A percentile compares a stretch with the other conserved stretches of the same genome.
phyloP scores from a whole-genome alignment of 1,284 basidiomycete species.

The Microbotryum silenes-acaulis region DNA sequence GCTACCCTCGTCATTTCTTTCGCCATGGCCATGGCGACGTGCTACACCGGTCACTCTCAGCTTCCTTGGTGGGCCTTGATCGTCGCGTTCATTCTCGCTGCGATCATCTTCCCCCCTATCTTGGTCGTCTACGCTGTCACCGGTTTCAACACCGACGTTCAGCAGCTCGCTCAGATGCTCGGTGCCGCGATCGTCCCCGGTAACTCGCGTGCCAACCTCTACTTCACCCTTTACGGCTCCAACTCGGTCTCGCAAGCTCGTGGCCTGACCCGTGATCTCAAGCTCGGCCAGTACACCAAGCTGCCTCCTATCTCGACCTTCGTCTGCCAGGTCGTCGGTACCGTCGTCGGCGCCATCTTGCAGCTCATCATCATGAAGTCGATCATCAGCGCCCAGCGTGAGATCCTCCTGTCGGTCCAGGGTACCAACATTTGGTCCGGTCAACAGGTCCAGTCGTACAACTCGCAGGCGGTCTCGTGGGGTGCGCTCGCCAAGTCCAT shows the following conservation, averaged over 20 bases:
- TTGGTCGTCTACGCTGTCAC: slow-evolving; percentile 51
- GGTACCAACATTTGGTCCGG: slow-evolving; percentile 46
- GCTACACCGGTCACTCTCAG: slow-evolving; percentile 48
- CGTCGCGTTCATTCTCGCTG: slow-evolving; percentile 46
- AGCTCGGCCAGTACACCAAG: slow-evolving; percentile 70
- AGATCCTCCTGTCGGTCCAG: slow-evolving; percentile 48
- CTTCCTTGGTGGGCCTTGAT: slow-evolving; percentile 54
- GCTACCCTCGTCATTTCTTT: slow-evolving; percentile 52
- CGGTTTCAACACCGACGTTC: slow-evolving; percentile 40
- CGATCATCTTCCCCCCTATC: slow-evolving; percentile 53
- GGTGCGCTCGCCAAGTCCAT: slow-evolving; percentile 50
- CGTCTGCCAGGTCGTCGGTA: slow-evolving; percentile 57
- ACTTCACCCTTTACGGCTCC: slow-evolving; percentile 30
- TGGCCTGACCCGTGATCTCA: slow-evolving; percentile 55
- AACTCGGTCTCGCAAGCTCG: slow-evolving; percentile 46
- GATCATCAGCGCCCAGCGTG: slow-evolving; percentile 48
- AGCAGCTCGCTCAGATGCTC: slow-evolving; percentile 58
- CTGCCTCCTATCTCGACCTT: slow-evolving; percentile 65
- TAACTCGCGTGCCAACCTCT: slow-evolving; percentile 56
- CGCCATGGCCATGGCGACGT: slow-evolving; percentile 44
- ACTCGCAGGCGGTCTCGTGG: slow-evolving; percentile 60
- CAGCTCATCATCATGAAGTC: slow-evolving; percentile 48
- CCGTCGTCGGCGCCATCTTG: slow-evolving; percentile 50
- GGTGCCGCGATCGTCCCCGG: slow-evolving; percentile 57
- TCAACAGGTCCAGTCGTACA: slow-evolving; percentile 52